Base-by-base conservation (phyloP, 805 yeast species). In the Candida lessepsii region DNA sequence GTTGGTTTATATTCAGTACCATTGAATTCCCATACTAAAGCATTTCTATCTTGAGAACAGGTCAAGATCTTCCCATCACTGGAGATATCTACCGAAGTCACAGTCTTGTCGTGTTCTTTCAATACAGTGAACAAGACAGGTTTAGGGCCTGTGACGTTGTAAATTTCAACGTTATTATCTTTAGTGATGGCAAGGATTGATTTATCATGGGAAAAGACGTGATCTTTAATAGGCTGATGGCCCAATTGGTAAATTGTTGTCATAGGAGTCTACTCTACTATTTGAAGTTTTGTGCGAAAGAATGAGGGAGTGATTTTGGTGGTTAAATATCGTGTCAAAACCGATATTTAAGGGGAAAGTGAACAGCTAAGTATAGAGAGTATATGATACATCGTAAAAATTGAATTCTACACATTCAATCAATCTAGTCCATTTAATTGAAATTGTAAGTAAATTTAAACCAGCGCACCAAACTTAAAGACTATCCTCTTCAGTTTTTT, bases 21-120 rank as follows among this genome's bases (percentile, higher is more conserved):
- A 25, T 86, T 85, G 39, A 48, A 54, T 49, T 86, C 90, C 97
- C 98, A 93, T 13, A 93, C 99, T 50, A 90, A 77, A 10, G 98
- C 98, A 54, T 93, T 93, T 64, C 99, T 78, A 64, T 93, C 99
- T 67, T 93, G 98, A 8, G 98, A 89, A 60, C 97, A 89, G 23
- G 98, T 93, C 55, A 93, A 93, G 51, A 93, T 88, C 60, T 84
- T 81, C 35, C 96, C 96, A 50, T 86, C 87, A 25, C 74, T 65
- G 27, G 96, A 84, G 53, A 95, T 82, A 60, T 93, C 99, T 28
- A 93, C 87, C 0, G 97, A 90, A 11, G 99, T 93, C 35, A 93
- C 90, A 3, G 90, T 80, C 61, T 91, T 90, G 62, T 91, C 97
- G 61, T 91, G 98, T 49, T 88, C 95, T 32, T 74, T 66, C 54